These are phyloP conservation scores for Kuraishia capsulata DNA, from an alignment of 805 yeast genomes.

Conservation along the genomic window DNA sequence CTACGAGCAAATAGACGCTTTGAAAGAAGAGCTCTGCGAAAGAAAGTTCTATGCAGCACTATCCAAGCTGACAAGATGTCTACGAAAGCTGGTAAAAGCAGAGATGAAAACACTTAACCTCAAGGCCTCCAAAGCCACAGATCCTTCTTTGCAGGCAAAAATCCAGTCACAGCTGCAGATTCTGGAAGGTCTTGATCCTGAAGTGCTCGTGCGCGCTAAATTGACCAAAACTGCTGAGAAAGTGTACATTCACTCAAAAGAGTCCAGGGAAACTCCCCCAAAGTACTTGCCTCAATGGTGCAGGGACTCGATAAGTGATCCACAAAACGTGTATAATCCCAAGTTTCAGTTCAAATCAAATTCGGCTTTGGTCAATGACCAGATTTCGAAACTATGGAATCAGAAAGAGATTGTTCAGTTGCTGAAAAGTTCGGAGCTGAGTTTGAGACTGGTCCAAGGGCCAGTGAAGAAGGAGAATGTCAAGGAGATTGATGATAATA, in stretches of 20 bases:
- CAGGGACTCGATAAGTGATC: constrained; percentile 18
- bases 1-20: constrained; percentile 28
- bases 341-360: constrained; percentile 31
- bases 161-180: constrained; percentile 5
- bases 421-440: constrained; percentile 13
- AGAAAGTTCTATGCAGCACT: constrained; percentile 40
- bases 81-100: constrained; percentile 17
- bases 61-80: constrained; percentile 29
- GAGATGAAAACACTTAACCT: constrained; percentile 8
- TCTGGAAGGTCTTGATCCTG: constrained; percentile 3
- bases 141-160: constrained; percentile 5
- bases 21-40: constrained; percentile 35
- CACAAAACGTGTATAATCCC: constrained; percentile 31
- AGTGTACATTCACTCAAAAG: constrained; percentile 21
- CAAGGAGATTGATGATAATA: constrained; percentile 18
- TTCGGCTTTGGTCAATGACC: constrained; percentile 32
- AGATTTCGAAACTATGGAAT: constrained; percentile 40
- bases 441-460: constrained; percentile 17
- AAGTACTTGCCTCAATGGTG: constrained; percentile 24
- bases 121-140: not conserved
- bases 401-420: constrained; percentile 26
- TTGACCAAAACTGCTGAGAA: constrained; percentile 8
- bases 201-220: constrained; percentile 7
- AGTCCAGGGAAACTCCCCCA: constrained; percentile 24
- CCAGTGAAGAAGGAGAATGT: constrained; percentile 13